Conservation (phyloP, 2,329 filamentous ascomycete genomes). For the Ophiostoma fasciatum region DNA sequence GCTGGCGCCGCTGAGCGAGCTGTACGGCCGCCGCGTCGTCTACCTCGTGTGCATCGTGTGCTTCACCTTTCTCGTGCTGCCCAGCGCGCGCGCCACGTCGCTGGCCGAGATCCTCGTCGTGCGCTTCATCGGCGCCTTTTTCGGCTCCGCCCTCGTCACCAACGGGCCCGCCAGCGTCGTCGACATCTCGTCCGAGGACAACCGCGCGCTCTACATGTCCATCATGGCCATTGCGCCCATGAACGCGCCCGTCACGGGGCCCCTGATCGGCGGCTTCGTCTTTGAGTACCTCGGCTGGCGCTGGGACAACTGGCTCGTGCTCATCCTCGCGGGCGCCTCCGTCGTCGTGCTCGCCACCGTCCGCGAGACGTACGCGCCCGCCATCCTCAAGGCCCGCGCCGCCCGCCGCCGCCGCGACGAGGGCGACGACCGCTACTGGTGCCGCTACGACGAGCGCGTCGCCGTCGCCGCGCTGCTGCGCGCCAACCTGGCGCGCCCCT, state of each 20-base stretch:
- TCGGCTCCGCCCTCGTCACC: constrained; percentile 58
- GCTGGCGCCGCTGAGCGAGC: constrained; percentile 56
- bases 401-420: constrained; percentile 49
- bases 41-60: constrained; percentile 47
- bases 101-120: constrained; percentile 49
- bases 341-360: constrained; percentile 43
- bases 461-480: constrained; percentile 53
- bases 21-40: constrained; percentile 49
- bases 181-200: constrained; percentile 69
- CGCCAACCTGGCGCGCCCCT: constrained; percentile 62
- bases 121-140: constrained; percentile 43
- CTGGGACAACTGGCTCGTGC: constrained; percentile 70
- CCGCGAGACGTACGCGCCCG: constrained; percentile 64
- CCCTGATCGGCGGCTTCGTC: constrained; percentile 48
- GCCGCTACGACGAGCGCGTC: constrained; percentile 59
- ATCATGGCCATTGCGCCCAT: constrained; percentile 75
- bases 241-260: constrained; percentile 54
- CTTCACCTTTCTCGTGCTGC: constrained; percentile 55
- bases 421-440: constrained; percentile 61
- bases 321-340: constrained; percentile 54
- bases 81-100: constrained; percentile 50
- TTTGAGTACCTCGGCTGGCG: constrained; percentile 40
- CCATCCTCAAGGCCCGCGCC: constrained; percentile 52
- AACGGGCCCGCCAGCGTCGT: constrained; percentile 73
- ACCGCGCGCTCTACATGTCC: constrained; percentile 68